Conservation (phyloP, 169 alveolate species). For the Cystoisospora suis region DNA sequence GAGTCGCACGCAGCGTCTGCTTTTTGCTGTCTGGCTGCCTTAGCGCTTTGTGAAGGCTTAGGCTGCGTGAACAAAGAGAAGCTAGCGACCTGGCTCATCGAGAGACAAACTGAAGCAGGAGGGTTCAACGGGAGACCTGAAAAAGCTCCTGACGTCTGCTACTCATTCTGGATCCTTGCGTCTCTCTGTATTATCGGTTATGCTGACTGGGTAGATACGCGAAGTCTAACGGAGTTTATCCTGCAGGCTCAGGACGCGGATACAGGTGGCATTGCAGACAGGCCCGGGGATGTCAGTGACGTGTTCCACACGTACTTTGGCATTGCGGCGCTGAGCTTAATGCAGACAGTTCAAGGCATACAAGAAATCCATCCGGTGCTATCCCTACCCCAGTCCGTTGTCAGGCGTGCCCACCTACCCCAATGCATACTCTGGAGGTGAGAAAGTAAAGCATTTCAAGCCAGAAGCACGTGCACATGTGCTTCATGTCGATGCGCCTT, state of each 20-base stretch:
- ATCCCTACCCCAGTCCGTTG: constrained; percentile 47
- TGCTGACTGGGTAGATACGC: constrained; percentile 50
- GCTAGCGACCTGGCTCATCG: constrained; percentile 82
- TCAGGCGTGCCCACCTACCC: neutral
- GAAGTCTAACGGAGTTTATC: constrained; percentile 51
- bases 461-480: too few species aligned
- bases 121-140: constrained; percentile 96
- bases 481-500: too few species aligned
- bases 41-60: constrained; percentile 50
- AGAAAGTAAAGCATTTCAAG: too few species aligned
- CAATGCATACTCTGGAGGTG: constrained; percentile 3
- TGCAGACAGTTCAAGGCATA: constrained; percentile 23
- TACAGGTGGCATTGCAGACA: constrained; percentile 65
- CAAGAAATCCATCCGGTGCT: constrained; percentile 57
- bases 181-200: constrained; percentile 80
- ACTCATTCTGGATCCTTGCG: constrained; percentile 93
- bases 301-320: constrained; percentile 94
- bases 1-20: constrained; percentile 96
- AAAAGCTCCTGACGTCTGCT: constrained; percentile 94
- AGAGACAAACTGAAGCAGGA: constrained; percentile 83
- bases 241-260: constrained; percentile 59
- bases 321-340: constrained; percentile 83
- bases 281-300: constrained; percentile 81
- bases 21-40: constrained; percentile 86
- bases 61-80: constrained; percentile 22